Evolutionary conservation across 164 flowering plant genomes (phyloP), one percentile per base, ranked within the genome.

Genomic region (Vitis rupestris): DNA sequence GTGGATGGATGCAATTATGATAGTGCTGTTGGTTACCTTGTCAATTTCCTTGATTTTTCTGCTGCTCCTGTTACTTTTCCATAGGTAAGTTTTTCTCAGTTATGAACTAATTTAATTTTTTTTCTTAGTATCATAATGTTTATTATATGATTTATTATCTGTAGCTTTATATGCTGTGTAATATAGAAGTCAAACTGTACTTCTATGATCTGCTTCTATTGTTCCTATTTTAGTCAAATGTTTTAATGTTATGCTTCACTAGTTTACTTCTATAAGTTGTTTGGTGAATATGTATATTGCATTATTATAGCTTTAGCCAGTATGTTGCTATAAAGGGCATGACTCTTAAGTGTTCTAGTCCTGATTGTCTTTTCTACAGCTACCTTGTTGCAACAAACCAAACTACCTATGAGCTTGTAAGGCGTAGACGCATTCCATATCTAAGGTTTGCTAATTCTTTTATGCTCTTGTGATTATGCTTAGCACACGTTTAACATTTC

Each of bases 331-430:
- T 37, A 37, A 37, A 37, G 44, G 44, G 44, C 7, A 37, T 37
- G 44, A 37, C 44, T 37, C 44, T 37, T 37, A 37, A 37, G 44
- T 37, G 4, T 37, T 37, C 7, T 37, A 2, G 44, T 37, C 7
- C 10, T 37, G 27, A 13, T 17, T 11, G 13, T 72, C 72, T 70
- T 60, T 77, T 47, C n/a, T 79, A 68, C 89, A 94, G 98, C 83
- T 94, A 90, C 76, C 90, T 94, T 67, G 71, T 87, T 63, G 71
- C 92, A 68, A 92, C 98, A 66, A 94, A 94, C 78, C 98, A 94
- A 75, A 94, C 97, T 27, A 94, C 97, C 10, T 92, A 83, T 72
- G 98, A 94, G 74, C 93, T 94, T 16, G 93, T 94, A 44, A 83
- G 98, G 69, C 85, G 94, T 15, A 82, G 92, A 15, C 91, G 97